Conservation (phyloP, 495 filamentous ascomycete genomes). For the Podospora tetraspora region DNA sequence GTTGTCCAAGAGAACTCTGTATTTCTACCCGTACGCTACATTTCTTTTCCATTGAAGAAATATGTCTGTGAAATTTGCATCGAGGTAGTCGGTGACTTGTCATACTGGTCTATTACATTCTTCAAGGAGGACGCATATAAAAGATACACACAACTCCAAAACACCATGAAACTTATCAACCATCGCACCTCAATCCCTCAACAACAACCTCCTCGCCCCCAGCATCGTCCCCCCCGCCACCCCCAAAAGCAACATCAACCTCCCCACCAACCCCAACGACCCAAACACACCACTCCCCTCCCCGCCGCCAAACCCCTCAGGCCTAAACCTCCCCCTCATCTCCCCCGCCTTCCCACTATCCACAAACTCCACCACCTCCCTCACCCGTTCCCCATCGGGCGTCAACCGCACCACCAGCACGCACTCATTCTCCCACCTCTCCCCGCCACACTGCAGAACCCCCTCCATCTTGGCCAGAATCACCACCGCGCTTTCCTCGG, state of each 20-base stretch:
- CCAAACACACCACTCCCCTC: conserved; percentile 1
- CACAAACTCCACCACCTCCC: conserved; percentile 36
- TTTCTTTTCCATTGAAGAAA: too few relatives aligned
- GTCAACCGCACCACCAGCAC: conserved; percentile 34
- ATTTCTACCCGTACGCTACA: background rate
- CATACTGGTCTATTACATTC: too few relatives aligned
- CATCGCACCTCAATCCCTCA: background rate
- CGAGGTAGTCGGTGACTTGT: too few relatives aligned
- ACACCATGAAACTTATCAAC: too few relatives aligned
- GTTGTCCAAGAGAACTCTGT: background rate
- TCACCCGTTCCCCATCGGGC: conserved; percentile 27
- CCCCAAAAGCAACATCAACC: conserved; percentile 16
- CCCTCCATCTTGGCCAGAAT: conserved; percentile 36
- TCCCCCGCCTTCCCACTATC: conserved; percentile 37
- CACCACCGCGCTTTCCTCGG: conserved; percentile 22
- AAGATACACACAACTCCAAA: too few relatives aligned
- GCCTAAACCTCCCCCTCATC: conserved; percentile 32
- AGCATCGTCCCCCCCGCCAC: conserved; percentile 18
- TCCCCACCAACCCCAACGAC: conserved; percentile 6
- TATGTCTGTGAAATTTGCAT: too few relatives aligned
- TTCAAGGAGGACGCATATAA: background rate
- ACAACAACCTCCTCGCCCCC: conserved; percentile 11
- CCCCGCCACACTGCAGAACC: conserved; percentile 16
- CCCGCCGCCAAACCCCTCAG: conserved; percentile 22
- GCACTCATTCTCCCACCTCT: conserved; percentile 38